Evolutionary conservation across 2,329 filamentous ascomycete genomes (phyloP).

Genomic region (Neocatenulostroma microsporum): DNA sequence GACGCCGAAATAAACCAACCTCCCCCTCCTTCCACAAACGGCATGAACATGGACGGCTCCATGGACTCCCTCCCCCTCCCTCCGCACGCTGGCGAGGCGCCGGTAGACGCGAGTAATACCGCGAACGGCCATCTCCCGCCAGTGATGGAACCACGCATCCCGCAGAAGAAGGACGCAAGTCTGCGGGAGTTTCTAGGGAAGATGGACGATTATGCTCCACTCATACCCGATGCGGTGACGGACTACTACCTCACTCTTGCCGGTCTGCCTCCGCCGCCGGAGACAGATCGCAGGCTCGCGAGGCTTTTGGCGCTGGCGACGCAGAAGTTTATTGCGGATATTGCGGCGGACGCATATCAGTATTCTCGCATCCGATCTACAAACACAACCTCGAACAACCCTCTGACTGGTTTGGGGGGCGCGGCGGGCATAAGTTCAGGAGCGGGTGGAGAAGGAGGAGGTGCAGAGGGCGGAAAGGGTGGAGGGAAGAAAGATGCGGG

Average conservation of each 20-base stretch:
- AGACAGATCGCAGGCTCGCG: constrained; percentile 82
- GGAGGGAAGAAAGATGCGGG: constrained; percentile 32
- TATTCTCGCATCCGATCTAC: constrained; percentile 94
- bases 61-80: constrained; percentile 24
- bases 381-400: constrained; percentile 82
- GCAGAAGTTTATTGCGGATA: constrained; percentile 97
- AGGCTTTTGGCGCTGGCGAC: constrained; percentile 94
- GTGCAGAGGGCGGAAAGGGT: constrained; percentile 41
- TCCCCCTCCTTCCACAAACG: constrained; percentile 12
- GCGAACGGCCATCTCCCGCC: constrained; percentile 29
- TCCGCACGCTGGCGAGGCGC: constrained; percentile 15
- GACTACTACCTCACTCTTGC: constrained; percentile 97
- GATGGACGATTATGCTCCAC: constrained; percentile 97
- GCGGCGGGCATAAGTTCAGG: constrained; percentile 61
- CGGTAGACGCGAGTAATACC: constrained; percentile 9
- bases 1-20: constrained; percentile 21
- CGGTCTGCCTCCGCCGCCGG: constrained; percentile 83
- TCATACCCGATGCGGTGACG: constrained; percentile 97
- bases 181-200: constrained; percentile 87
- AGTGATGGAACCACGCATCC: constrained; percentile 48
- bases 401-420: constrained; percentile 77
- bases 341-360: constrained; percentile 95
- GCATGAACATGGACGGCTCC: constrained; percentile 32
- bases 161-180: constrained; percentile 82
- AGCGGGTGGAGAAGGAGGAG: constrained; percentile 45